Evolutionary conservation across 352 stramenopile species (phyloP), one percentile per base, ranked within the genome.

Genomic region (Globisporangium barbulae): DNA sequence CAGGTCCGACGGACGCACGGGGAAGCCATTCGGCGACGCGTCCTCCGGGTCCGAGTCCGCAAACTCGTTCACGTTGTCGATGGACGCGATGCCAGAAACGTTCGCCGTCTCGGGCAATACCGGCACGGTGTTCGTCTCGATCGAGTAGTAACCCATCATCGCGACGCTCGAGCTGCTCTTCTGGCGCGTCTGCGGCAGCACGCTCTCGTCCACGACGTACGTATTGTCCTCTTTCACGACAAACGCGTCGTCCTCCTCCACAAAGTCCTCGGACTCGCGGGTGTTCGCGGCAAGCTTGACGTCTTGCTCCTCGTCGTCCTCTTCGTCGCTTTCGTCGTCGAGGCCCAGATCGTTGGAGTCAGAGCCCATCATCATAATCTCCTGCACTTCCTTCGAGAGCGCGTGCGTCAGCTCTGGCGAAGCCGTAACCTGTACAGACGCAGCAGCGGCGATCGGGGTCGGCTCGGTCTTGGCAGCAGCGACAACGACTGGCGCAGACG

Each of bases 141-240:
- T 85, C 31, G 83, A 90, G 62, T 79, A 90, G 67, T 92, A 74
- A 15, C 81, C 81, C 4, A 90, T 75, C 83, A 92, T 89, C 35
- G 83, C 74, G 42, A 89, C 81, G 15, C 77, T 90, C 62, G 82
- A 85, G 39, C 71, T 74, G 59, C 75, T 85, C 63, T 90, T 80
- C 47, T 81, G 63, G 2, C 49, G 52, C 25, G 72, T 65, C 66
- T 75, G 66, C 4, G 70, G 68, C 15, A 65, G 52, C 19, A 64
- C 56, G 42, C 31, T 65, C 58, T 69, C 64, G 19, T 65, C 58
- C 21, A 53, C 58, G 2, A 25, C 13, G 25, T 57, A 69, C 50
- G 64, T 66, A 35, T 56, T 61, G 19, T 64, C 47, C 1, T 19
- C 58, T 12, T 48, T 22, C 25, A 64, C 65, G 30, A 48, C 61